Conservation (phyloP, 2,329 filamentous ascomycete species). For the Hymenoscyphus fraxineus region DNA sequence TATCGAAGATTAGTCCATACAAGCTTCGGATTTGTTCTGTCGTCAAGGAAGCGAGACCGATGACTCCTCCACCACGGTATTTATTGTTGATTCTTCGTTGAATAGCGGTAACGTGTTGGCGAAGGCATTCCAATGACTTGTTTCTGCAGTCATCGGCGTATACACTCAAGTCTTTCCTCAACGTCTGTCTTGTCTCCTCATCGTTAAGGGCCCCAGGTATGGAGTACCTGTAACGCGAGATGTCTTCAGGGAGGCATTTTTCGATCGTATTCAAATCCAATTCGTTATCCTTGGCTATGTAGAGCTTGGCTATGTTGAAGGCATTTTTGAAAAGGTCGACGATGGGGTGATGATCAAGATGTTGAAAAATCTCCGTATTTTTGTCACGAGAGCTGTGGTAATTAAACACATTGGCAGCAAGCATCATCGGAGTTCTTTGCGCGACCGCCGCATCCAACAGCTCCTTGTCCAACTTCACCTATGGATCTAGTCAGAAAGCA, state of each 20-base stretch:
- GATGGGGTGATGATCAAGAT: too few species aligned
- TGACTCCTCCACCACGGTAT: neutral
- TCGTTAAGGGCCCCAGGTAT: neutral
- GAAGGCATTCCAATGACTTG: neutral
- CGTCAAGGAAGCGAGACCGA: neutral
- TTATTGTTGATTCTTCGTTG: neutral
- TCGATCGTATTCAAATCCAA: too few species aligned
- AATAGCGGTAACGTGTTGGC: neutral
- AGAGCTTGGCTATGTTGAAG: too few species aligned
- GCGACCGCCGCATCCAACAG: neutral
- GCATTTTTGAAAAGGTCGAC: too few species aligned
- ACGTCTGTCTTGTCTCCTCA: neutral
- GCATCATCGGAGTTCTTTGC: neutral
- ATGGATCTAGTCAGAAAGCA: neutral
- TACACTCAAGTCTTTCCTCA: neutral
- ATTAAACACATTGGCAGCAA: neutral
- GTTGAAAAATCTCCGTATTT: too few species aligned
- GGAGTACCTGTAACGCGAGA: rapidly evolving
- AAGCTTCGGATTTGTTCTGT: neutral
- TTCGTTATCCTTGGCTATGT: too few species aligned
- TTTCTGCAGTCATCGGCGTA: neutral
- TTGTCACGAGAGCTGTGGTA: too few species aligned
- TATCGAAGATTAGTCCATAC: neutral
- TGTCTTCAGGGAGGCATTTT: neutral
- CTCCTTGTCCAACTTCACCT: neutral